Percentiles rank a stretch among this genome's conserved stretches.
These are phyloP conservation scores for Uronychia binucleata DNA, from an alignment of 73 alveolate species.

Conservation along the genomic window DNA sequence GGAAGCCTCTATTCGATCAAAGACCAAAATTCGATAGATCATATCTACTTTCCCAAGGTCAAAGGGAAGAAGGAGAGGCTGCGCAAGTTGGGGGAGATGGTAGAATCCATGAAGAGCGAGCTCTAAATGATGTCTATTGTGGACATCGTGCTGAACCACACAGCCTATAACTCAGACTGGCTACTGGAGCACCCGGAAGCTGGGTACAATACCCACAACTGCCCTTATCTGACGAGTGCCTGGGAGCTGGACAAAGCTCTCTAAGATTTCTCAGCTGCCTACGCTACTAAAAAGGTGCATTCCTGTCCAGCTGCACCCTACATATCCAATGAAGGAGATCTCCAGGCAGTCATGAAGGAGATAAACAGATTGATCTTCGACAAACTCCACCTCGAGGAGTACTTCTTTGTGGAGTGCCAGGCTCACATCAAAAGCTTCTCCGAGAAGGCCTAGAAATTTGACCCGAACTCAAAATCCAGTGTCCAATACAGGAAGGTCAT, in stretches of 20 bases:
- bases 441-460: background rate
- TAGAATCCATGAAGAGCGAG: slow-evolving; percentile 40
- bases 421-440: background rate
- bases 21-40: slow-evolving; percentile 40
- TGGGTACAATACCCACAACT: slow-evolving; percentile 86
- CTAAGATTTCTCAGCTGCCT: slow-evolving; percentile 73
- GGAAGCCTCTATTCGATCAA: slow-evolving; percentile 51
- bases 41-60: slow-evolving; percentile 2
- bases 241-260: slow-evolving; percentile 84
- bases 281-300: slow-evolving; percentile 67
- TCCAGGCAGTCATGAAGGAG: slow-evolving; percentile 69
- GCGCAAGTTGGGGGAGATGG: slow-evolving; percentile 6
- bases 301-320: slow-evolving; percentile 73
- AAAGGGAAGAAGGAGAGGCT: slow-evolving; percentile 9
- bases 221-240: slow-evolving; percentile 89
- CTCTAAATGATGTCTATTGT: slow-evolving; percentile 70
- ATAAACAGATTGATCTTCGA: slow-evolving; percentile 54
- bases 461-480: background rate
- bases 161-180: slow-evolving; percentile 90
- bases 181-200: slow-evolving; percentile 82
- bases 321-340: slow-evolving; percentile 81
- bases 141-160: slow-evolving; percentile 95
- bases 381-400: slow-evolving; percentile 50
- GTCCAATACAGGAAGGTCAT: background rate
- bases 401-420: slow-evolving; percentile 39